Percentiles rank a stretch among this genome's conserved stretches.
Conservation (phyloP, 768 basidiomycete species). For the Ramaria rubella region DNA sequence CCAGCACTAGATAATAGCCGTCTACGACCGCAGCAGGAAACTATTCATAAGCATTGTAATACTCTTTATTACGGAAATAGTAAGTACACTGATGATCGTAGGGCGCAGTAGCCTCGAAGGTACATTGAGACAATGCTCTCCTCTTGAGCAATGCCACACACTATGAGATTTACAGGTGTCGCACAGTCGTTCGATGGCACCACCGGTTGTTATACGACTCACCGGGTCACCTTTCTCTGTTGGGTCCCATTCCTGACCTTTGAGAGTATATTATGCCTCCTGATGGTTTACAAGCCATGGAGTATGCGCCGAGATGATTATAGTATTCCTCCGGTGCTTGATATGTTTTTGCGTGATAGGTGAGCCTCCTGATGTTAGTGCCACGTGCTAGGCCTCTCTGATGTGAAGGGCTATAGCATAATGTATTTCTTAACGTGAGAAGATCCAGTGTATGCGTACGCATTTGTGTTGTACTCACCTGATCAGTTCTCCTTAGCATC, state of each 20-base stretch:
- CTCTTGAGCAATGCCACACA: background rate
- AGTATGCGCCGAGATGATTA: slow-evolving; percentile 27
- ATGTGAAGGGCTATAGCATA: background rate
- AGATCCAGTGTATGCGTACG: background rate
- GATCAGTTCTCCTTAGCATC: background rate
- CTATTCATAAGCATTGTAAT: slow-evolving; percentile 41
- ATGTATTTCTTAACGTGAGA: background rate
- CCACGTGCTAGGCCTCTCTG: too few relatives aligned
- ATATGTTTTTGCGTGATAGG: background rate
- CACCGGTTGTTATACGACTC: background rate
- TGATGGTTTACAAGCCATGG: slow-evolving; percentile 45
- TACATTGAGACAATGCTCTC: slow-evolving; percentile 18
- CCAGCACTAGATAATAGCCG: slow-evolving; percentile 33
- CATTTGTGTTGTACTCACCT: background rate
- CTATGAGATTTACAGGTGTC: background rate
- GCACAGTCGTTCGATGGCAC: background rate
- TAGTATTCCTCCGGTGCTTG: background rate
- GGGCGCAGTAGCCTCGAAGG: slow-evolving; percentile 37
- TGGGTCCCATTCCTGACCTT: slow-evolving; percentile 56
- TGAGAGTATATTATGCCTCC: slow-evolving; percentile 43
- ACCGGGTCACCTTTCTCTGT: slow-evolving; percentile 41
- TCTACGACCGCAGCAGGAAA: slow-evolving; percentile 48
- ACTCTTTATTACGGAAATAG: slow-evolving; percentile 35
- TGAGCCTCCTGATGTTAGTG: background rate
- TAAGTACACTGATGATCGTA: slow-evolving; percentile 42